phyloP scores from a whole-genome alignment of 139 green algal species.

The Dunaliella primolecta region DNA sequence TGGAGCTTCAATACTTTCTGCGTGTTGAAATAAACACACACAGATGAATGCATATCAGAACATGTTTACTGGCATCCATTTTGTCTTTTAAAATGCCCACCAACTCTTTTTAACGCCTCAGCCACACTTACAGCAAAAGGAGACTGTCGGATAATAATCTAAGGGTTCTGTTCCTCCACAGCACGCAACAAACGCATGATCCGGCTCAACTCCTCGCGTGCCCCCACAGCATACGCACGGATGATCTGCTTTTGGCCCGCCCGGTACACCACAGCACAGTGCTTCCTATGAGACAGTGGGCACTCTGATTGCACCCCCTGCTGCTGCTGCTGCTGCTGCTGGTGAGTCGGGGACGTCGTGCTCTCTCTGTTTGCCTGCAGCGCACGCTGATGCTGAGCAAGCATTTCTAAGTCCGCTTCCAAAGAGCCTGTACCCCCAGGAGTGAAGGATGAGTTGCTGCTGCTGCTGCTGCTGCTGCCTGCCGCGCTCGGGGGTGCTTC shows the following conservation, averaged over 20 bases:
- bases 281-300: constrained; percentile 23
- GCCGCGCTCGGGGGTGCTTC: constrained; percentile 46
- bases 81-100: not conserved
- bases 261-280: constrained; percentile 65
- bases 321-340: constrained; percentile 4
- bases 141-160: too few relatives aligned
- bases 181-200: constrained; percentile 47
- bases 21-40: too few relatives aligned
- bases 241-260: constrained; percentile 70
- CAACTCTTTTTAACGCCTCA: not conserved
- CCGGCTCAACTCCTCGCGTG: constrained; percentile 39
- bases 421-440: constrained; percentile 56
- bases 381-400: not conserved
- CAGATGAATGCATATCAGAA: too few relatives aligned
- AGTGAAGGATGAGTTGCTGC: too few relatives aligned
- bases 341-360: not conserved
- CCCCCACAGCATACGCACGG: constrained; percentile 52
- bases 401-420: constrained; percentile 26
- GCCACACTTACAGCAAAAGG: too few relatives aligned
- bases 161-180: not conserved
- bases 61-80: too few relatives aligned
- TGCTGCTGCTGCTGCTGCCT: too few relatives aligned
- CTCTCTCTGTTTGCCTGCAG: not conserved
- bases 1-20: too few relatives aligned
- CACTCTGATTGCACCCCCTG: not conserved